A percentile compares a stretch with the other conserved stretches of the same genome.
These are phyloP conservation scores for Backusella westeae DNA, from an alignment of 192 early-diverging fungal genomes.

Conservation along the genomic window DNA sequence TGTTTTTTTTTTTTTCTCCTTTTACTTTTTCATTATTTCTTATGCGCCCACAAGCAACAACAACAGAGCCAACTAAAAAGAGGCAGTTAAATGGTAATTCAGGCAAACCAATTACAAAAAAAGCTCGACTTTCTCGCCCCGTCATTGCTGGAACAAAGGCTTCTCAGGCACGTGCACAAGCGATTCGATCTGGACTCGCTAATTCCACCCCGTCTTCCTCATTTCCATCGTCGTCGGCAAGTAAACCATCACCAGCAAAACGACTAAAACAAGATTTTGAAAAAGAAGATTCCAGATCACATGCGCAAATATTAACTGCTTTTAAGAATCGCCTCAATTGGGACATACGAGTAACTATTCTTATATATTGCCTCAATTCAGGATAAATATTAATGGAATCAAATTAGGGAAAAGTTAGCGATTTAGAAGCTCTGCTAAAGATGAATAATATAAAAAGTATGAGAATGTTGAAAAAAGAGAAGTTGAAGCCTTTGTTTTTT, in stretches of 20 bases:
- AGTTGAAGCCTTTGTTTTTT: not conserved
- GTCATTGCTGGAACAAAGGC: not conserved
- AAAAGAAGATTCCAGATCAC: not conserved
- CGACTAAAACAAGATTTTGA: not conserved
- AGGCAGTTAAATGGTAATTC: not conserved
- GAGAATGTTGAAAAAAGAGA: not conserved
- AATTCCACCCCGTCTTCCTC: not conserved
- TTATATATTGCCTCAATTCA: not conserved
- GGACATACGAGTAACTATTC: slow-evolving; percentile 3
- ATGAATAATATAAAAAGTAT: slow-evolving; percentile 2
- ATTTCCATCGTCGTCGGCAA: not conserved
- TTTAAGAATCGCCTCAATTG: not conserved
- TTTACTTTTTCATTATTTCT: not conserved
- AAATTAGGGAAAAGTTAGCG: slow-evolving; percentile 1
- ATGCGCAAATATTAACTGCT: not conserved
- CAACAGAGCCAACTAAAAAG: not conserved
- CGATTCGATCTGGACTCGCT: not conserved
- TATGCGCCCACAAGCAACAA: not conserved
- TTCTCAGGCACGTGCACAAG: slow-evolving; percentile 8
- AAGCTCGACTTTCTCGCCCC: not conserved
- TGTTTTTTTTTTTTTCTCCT: too few relatives aligned
- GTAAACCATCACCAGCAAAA: not conserved
- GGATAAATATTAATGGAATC: not conserved
- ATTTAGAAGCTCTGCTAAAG: not conserved
- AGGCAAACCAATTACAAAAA: not conserved